Base-by-base conservation (phyloP, 2,329 filamentous ascomycete genomes). In the Sporothrix humicola region DNA sequence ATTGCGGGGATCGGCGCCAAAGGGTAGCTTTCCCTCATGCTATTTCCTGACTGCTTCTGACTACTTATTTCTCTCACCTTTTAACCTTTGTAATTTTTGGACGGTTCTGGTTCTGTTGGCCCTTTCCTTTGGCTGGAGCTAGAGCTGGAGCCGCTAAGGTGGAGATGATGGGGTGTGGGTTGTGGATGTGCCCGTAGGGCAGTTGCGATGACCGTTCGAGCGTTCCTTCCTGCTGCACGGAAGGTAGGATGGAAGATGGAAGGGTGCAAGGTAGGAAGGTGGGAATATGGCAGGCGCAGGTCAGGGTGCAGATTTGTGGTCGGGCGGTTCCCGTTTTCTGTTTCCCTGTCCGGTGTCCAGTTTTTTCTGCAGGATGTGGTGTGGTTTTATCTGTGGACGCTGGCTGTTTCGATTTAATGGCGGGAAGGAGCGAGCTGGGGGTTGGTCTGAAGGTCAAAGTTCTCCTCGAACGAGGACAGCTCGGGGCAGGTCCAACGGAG, bases 1-100 rank as follows among this genome's bases (percentile, higher is more conserved):
- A 72, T 31, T 72, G 71, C 59, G 71, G 71, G 71, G 71, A 66
- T 58, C 48, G 31, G 59, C 48, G 58, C 42, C 46, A 61, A 52
- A 65, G 31, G 20, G 17, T 72, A 66, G 70, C 70, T 52, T 69
- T 42, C n/a, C 17, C 17, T 23, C 20, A 13, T 12, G 52, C 52
- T 56, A 12, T 56, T 3, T 23, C 23, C 7, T 23, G 50, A 37
- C 4, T 17, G 10, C 8, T 20, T 46, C 2, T 63, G 10, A 6
- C 58, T 2, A 26, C 3, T n/a, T 54, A 2, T 56, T 15, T 50
- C 23, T 46, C 37, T 44, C 37, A 44, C 59, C 59, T 23, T 63
- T 20, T 59, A 7, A 37, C 31, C 31, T 37, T 5, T 37, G 31
- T 37, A 37, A 5, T 26, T 31, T 58, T n/a, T 26, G 23, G 23